These are phyloP conservation scores for Casuarina cunninghamiana DNA, from an alignment of 306 rosid genomes.

Conservation along the genomic window DNA sequence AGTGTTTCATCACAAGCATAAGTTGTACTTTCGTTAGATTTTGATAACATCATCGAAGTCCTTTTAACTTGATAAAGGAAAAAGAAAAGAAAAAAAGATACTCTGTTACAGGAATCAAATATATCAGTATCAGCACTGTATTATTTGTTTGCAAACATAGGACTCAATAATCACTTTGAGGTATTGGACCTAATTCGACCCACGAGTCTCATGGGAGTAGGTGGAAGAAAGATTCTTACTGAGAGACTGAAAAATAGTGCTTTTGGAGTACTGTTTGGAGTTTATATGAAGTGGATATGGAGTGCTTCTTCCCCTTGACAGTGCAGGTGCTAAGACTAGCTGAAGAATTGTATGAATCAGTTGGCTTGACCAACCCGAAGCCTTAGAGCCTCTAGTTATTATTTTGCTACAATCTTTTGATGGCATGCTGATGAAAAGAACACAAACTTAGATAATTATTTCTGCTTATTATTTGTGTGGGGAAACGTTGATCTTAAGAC, in stretches of 20 bases:
- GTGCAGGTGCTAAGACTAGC: background rate
- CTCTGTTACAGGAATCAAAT: too few relatives aligned
- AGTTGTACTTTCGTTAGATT: background rate
- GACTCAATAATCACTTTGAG: too few relatives aligned
- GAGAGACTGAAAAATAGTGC: too few relatives aligned
- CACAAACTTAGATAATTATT: background rate
- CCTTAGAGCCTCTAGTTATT: constrained; percentile 1
- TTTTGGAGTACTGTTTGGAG: too few relatives aligned
- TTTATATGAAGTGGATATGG: background rate
- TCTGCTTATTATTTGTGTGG: background rate
- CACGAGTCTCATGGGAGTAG: too few relatives aligned
- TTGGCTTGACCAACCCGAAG: background rate
- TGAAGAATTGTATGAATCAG: background rate
- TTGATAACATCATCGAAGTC: background rate
- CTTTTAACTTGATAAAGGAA: background rate
- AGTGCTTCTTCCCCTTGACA: background rate
- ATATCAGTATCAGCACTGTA: too few relatives aligned
- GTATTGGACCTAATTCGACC: too few relatives aligned
- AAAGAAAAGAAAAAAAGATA: too few relatives aligned
- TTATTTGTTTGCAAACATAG: too few relatives aligned
- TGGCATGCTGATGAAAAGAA: constrained; percentile 1
- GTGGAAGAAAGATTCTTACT: too few relatives aligned
- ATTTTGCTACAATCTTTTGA: constrained; percentile 8
- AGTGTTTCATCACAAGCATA: constrained; percentile 16
- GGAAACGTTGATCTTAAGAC: background rate